Base-by-base conservation (phyloP, 352 stramenopile species). In the Stephanocyclus meneghinianus region DNA sequence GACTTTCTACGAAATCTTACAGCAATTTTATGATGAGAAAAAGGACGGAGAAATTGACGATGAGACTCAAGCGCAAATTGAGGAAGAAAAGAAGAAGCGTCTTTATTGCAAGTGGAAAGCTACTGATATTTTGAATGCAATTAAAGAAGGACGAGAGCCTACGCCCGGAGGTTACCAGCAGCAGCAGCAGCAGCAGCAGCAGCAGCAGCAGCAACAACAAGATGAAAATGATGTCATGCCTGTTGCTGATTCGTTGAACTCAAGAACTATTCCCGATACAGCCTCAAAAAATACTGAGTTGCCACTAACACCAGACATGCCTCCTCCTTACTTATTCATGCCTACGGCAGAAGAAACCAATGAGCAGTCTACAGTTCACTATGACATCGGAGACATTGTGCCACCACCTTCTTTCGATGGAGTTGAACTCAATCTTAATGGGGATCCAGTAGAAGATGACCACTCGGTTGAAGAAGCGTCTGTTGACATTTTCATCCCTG, bases 31-130 rank as follows among this genome's bases (percentile, higher is more conserved):
- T 42, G 81, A 95, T 1, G 91, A 96, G 47, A 87, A 95, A 1
- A 57, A 51, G 35, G 59, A 76, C 15, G 72, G 82, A 48, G 94
- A 98, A 77, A 95, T 96, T 51, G 86, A 97, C 35, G 95, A 95
- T 69, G 97, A 97, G 79, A 90, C 90, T 15, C 84, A 94, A 2
- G 87, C 93, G 42, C 91, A 90, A 6, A 92, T 95, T 57, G 88
- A 95, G 83, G 88, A 97, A 74, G 74, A 93, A 37, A 93, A 97
- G 80, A 96, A 98, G 78, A 88, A 91, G 35, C 87, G 89, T 53
- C 35, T 88, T n/a, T 98, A 98, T 84, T 96, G 92, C 83, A 98
- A 98, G 84, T 98, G 95, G 91, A 98, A 98, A 71, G 95, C 95
- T 4, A 96, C 95, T 0, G 96, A 97, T 26, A 98, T 98, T 84